Percentiles rank a stretch among this genome's conserved stretches.
These are phyloP conservation scores for Ophiostoma tasmaniense DNA, from an alignment of 2,329 filamentous ascomycete species.

Conservation along the genomic window DNA sequence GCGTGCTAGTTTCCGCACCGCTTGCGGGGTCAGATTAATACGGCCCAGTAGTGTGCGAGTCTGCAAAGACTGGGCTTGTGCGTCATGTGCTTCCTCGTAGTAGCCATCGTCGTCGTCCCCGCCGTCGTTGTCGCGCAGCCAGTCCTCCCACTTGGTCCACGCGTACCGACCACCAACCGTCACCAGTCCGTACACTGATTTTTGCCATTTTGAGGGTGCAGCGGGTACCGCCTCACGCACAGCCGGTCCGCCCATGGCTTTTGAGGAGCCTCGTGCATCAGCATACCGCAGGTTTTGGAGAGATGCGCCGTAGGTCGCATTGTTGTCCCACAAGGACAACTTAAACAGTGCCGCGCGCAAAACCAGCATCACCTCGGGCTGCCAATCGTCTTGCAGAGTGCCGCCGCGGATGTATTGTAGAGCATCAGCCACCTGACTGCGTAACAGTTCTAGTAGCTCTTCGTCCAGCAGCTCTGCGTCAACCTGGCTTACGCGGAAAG, in stretches of 20 bases:
- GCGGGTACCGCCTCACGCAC: slow-evolving; percentile 47
- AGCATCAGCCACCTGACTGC: slow-evolving; percentile 76
- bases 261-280: slow-evolving; percentile 56
- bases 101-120: slow-evolving; percentile 8
- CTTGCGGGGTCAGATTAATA: slow-evolving; percentile 24
- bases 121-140: slow-evolving; percentile 63
- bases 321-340: slow-evolving; percentile 90
- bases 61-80: neutral
- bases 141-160: slow-evolving; percentile 88
- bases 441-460: slow-evolving; percentile 78
- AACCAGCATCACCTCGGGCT: slow-evolving; percentile 70
- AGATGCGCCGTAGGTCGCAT: slow-evolving; percentile 87
- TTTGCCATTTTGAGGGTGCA: slow-evolving; percentile 73
- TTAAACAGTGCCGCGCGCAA: slow-evolving; percentile 83
- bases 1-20: slow-evolving; percentile 51
- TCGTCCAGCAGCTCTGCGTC: slow-evolving; percentile 93
- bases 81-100: neutral
- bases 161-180: slow-evolving; percentile 83
- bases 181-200: slow-evolving; percentile 70
- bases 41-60: neutral
- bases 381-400: slow-evolving; percentile 76
- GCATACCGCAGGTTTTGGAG: slow-evolving; percentile 87
- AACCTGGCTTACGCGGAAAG: slow-evolving; percentile 90
- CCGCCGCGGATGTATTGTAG: slow-evolving; percentile 74
- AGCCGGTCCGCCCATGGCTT: neutral